Evolutionary conservation across 345 rosid genomes (phyloP), one percentile per base, ranked within the genome.

Genomic region (Microcos paniculata): DNA sequence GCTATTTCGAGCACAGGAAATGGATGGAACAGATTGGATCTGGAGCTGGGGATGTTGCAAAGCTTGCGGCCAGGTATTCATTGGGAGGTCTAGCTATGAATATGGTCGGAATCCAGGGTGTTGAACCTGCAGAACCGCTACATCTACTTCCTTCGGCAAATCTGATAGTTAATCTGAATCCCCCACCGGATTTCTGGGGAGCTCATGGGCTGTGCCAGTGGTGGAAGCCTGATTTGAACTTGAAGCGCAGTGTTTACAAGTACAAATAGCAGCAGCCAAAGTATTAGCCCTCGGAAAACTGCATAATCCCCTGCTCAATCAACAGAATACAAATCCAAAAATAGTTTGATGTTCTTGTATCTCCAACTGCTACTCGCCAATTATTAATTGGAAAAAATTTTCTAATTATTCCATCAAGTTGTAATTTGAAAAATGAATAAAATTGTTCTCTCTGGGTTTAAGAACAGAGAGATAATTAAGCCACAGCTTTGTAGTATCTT

Each of bases 181-280:
- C 90, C 4, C 65, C 81, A 0, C 70, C 35, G 26, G 84, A 87
- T 63, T 81, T 89, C 43, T 87, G 62, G 73, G 75, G 78, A 70
- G 98, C 97, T 11, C 99, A 95, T 68, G 92, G 93, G 58, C 82
- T 95, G 77, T 85, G 85, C 79, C 98, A 91, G 59, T 95, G 98
- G 99, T 95, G 96, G 98, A 73, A 79, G 52, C 88, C 89, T 0
- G 88, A 91, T 71, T 67, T 82, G 74, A 59, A 79, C 30, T 59
- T 92, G 68, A 80, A 88, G 46, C 81, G 91, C 56, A 77, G 82
- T 78, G 57, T 83, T 49, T 83, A 90, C 85, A 70, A 59, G 55
- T 92, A 89, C 80, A 72, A 76, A 48, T 92, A 79, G 81, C 2
- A 2, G 38, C 2, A 35, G 33, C 13, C 6, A 71, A 3, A 0